Conservation (phyloP, 2,329 filamentous ascomycete species). For the Aspergillus brasiliensis region DNA sequence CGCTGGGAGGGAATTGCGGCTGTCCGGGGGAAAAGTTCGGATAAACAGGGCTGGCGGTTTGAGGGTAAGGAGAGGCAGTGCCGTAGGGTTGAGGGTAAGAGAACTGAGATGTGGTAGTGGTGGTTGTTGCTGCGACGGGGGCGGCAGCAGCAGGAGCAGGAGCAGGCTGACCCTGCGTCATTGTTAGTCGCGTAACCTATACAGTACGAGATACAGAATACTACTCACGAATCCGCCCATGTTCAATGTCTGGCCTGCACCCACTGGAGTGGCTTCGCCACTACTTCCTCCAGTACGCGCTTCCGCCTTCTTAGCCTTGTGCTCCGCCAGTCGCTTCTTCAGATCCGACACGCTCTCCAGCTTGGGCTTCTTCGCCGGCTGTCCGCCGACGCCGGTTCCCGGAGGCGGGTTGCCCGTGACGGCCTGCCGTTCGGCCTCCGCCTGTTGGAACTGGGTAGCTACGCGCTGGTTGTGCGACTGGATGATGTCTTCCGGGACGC, state of each 20-base stretch:
- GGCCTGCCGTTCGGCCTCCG: slow-evolving; percentile 77
- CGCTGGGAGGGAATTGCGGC: slow-evolving; percentile 34
- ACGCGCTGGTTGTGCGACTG: slow-evolving; percentile 85
- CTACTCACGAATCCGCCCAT: slow-evolving; percentile 61
- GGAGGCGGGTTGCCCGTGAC: slow-evolving; percentile 81
- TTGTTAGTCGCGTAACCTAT: not conserved
- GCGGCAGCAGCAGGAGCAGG: slow-evolving; percentile 27
- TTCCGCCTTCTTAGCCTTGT: slow-evolving; percentile 67
- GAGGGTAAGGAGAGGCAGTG: slow-evolving; percentile 41
- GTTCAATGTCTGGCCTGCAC: slow-evolving; percentile 51
- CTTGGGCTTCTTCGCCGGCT: slow-evolving; percentile 64
- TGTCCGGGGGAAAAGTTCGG: slow-evolving; percentile 39
- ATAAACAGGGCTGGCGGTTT: slow-evolving; percentile 42
- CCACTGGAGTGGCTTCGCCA: slow-evolving; percentile 60
- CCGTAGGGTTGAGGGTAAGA: slow-evolving; percentile 46
- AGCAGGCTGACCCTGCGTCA: slow-evolving; percentile 38
- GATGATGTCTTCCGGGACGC: slow-evolving; percentile 83
- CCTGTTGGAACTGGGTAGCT: slow-evolving; percentile 80
- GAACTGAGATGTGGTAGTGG: slow-evolving; percentile 37
- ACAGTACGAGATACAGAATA: slow-evolving; percentile 28
- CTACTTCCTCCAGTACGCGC: slow-evolving; percentile 58
- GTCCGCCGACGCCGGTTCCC: slow-evolving; percentile 52
- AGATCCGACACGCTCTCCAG: slow-evolving; percentile 75
- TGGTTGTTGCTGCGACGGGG: slow-evolving; percentile 37
- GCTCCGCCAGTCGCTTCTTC: slow-evolving; percentile 76